Percentiles rank a stretch among this genome's conserved stretches.
phyloP scores from a whole-genome alignment of 176 grass and related monocot species.

The Lolium multiflorum region DNA sequence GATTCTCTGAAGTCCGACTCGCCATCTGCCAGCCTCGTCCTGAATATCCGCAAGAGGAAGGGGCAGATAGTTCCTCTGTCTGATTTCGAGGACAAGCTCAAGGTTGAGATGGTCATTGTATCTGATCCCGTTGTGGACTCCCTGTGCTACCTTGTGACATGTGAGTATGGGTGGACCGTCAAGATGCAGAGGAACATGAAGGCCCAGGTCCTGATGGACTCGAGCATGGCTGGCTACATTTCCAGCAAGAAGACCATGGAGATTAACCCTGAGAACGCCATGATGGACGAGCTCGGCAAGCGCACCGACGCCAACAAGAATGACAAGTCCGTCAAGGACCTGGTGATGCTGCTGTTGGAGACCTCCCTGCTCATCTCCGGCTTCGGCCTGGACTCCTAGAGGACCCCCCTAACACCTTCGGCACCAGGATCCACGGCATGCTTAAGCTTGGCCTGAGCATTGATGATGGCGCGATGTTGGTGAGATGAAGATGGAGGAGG shows the following conservation, averaged over 20 bases:
- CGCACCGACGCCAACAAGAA: conserved; percentile 77
- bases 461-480: too few species aligned
- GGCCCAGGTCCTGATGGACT: conserved; percentile 83
- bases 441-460: conserved; percentile 51
- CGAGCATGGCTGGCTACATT: conserved; percentile 85
- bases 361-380: conserved; percentile 85
- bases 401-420: conserved; percentile 88
- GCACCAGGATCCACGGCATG: conserved; percentile 85
- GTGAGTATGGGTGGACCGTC: conserved; percentile 84
- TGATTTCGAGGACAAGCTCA: conserved; percentile 71
- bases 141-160: conserved; percentile 82
- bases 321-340: conserved; percentile 91
- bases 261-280: conserved; percentile 80
- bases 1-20: conserved; percentile 57
- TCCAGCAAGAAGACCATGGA: conserved; percentile 90
- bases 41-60: conserved; percentile 68
- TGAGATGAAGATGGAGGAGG: too few species aligned
- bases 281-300: conserved; percentile 90
- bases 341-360: conserved; percentile 80
- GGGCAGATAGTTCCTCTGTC: conserved; percentile 70
- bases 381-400: conserved; percentile 65
- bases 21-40: conserved; percentile 48
- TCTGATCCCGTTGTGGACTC: conserved; percentile 73
- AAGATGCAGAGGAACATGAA: conserved; percentile 61
- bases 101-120: neutral